Conservation (phyloP, 176 grass and related monocot genomes). For the Luzula sylvatica region DNA sequence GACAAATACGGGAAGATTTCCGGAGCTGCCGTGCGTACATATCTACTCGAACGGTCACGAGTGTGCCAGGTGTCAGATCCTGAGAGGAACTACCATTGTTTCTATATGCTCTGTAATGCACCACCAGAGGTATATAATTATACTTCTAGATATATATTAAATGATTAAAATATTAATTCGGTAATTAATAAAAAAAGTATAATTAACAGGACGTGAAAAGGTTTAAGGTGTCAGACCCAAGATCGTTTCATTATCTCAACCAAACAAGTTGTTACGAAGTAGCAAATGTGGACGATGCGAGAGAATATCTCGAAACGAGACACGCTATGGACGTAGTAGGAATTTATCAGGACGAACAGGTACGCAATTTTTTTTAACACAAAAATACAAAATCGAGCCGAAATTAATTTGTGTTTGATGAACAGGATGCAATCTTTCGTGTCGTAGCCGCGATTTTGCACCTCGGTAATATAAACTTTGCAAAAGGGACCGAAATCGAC, state of each 20-base stretch:
- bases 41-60: constrained; percentile 76
- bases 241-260: constrained; percentile 83
- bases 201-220: constrained; percentile 63
- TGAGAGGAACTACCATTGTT: constrained; percentile 97
- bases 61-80: constrained; percentile 89
- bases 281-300: constrained; percentile 79
- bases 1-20: constrained; percentile 90
- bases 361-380: constrained; percentile 14
- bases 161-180: background rate
- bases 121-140: constrained; percentile 70
- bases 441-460: constrained; percentile 89
- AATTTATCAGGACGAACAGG: constrained; percentile 84
- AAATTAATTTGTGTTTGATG: constrained; percentile 24
- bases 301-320: constrained; percentile 86
- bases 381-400: background rate
- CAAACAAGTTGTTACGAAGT: constrained; percentile 87
- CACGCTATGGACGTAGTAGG: constrained; percentile 93
- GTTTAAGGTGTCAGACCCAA: constrained; percentile 76
- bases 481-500: constrained; percentile 76
- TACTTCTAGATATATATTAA: background rate
- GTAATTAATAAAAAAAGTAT: background rate
- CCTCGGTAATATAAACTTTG: constrained; percentile 77
- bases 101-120: constrained; percentile 87
- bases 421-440: constrained; percentile 91
- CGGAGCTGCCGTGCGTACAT: constrained; percentile 75